Evolutionary conservation across 2,329 filamentous ascomycete species (phyloP).

Genomic region (Elsinoe australis): DNA sequence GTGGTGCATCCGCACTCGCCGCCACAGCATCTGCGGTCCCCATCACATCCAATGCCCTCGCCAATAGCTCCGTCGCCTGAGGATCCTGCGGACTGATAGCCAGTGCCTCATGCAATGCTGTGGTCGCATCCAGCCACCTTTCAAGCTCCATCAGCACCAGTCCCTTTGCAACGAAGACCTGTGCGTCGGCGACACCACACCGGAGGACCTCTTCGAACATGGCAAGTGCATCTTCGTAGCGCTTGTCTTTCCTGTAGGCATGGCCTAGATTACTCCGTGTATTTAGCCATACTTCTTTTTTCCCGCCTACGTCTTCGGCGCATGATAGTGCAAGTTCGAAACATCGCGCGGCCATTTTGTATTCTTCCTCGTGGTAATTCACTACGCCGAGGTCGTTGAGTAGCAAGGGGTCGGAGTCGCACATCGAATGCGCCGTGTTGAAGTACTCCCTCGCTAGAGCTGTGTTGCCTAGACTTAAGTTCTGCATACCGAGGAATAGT

Average conservation of each 20-base stretch:
- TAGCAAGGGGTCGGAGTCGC: conserved; percentile 77
- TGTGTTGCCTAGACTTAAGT: conserved; percentile 92
- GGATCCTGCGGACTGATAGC: conserved; percentile 72
- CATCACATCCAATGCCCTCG: conserved; percentile 61
- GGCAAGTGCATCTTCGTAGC: conserved; percentile 62
- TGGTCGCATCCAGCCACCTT: conserved; percentile 66
- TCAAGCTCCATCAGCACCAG: conserved; percentile 74
- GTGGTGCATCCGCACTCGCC: not conserved
- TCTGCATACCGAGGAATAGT: conserved; percentile 96
- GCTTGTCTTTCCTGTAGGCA: conserved; percentile 65
- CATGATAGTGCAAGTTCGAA: conserved; percentile 72
- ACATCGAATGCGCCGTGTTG: conserved; percentile 76
- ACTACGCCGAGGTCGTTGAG: conserved; percentile 95
- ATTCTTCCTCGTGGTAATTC: conserved; percentile 82
- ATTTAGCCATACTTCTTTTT: conserved; percentile 76
- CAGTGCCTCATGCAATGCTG: conserved; percentile 75
- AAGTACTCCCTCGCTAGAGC: conserved; percentile 89
- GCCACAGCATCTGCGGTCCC: conserved; percentile 30
- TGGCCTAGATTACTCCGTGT: conserved; percentile 86
- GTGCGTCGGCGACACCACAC: conserved; percentile 65
- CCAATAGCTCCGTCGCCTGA: conserved; percentile 69
- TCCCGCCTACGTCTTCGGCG: conserved; percentile 65
- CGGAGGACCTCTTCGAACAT: conserved; percentile 85
- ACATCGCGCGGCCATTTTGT: conserved; percentile 65
- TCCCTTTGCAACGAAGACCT: conserved; percentile 74